Evolutionary conservation across 495 filamentous ascomycete genomes (phyloP).

Genomic region (Neurospora sp.): DNA sequence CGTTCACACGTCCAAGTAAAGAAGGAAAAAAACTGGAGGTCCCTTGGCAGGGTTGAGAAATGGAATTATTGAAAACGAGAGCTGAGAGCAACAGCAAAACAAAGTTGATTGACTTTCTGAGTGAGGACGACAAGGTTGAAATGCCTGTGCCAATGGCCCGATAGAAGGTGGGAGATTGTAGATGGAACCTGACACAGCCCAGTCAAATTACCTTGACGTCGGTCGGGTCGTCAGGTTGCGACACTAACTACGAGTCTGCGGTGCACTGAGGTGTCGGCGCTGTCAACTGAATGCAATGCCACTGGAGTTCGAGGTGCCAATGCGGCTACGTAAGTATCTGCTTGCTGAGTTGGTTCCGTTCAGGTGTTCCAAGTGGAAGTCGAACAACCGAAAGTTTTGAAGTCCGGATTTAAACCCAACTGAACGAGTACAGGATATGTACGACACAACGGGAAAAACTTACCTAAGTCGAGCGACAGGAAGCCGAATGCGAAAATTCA

Average conservation of each 20-base stretch:
- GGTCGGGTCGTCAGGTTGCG: neutral
- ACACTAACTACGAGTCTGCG: neutral
- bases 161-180: neutral
- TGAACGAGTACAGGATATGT: neutral
- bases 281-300: neutral
- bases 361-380: neutral
- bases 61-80: neutral
- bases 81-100: conserved; percentile 1
- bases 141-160: neutral
- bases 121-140: neutral
- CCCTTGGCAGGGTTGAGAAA: neutral
- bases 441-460: neutral
- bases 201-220: conserved; percentile 9
- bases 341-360: neutral
- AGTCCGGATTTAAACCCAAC: neutral
- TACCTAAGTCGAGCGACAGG: neutral
- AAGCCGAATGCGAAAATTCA: neutral
- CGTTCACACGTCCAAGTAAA: neutral
- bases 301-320: neutral
- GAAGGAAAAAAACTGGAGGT: neutral
- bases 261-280: neutral
- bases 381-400: neutral
- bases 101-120: neutral
- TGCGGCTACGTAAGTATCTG: neutral
- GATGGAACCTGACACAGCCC: conserved; percentile 1